These are phyloP conservation scores for Saccharomycopsis fermentans DNA, from an alignment of 805 yeast species.

Conservation along the genomic window DNA sequence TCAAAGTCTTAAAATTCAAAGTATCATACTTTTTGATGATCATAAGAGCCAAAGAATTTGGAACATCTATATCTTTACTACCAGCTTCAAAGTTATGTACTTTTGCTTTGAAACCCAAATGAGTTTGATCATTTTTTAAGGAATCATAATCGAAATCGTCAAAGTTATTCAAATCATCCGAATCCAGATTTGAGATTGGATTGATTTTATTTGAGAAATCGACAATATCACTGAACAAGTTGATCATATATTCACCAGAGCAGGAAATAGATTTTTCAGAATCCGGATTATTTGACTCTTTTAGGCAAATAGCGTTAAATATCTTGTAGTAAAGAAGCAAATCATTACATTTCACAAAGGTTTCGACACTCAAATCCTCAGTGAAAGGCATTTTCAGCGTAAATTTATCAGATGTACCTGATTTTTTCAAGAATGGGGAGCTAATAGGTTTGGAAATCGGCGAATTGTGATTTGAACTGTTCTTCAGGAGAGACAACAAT, in stretches of 20 bases:
- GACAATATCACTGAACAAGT: slow-evolving; percentile 6
- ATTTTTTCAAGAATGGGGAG: no score
- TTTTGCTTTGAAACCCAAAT: slow-evolving; percentile 2
- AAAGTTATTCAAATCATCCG: slow-evolving; percentile 6
- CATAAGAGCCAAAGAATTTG: background rate
- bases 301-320: slow-evolving; percentile 4
- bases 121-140: slow-evolving; percentile 1
- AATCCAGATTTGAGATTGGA: background rate
- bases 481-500: background rate
- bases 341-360: slow-evolving; percentile 12
- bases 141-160: slow-evolving; percentile 12
- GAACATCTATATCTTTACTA: background rate
- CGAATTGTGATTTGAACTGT: background rate
- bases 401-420: no score
- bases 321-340: slow-evolving; percentile 15
- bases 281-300: background rate
- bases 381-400: background rate
- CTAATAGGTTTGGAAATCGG: background rate
- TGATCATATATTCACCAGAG: background rate
- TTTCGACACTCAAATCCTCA: slow-evolving; percentile 1
- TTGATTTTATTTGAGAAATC: slow-evolving; percentile 5
- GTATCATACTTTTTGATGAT: slow-evolving; percentile 13
- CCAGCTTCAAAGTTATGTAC: background rate
- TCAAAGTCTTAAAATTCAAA: slow-evolving; percentile 8
- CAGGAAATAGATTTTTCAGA: background rate